Percentiles rank a stretch among this genome's conserved stretches.
These are phyloP conservation scores for Ceratobasidium sp. DNA, from an alignment of 1,284 basidiomycete genomes.

Conservation along the genomic window DNA sequence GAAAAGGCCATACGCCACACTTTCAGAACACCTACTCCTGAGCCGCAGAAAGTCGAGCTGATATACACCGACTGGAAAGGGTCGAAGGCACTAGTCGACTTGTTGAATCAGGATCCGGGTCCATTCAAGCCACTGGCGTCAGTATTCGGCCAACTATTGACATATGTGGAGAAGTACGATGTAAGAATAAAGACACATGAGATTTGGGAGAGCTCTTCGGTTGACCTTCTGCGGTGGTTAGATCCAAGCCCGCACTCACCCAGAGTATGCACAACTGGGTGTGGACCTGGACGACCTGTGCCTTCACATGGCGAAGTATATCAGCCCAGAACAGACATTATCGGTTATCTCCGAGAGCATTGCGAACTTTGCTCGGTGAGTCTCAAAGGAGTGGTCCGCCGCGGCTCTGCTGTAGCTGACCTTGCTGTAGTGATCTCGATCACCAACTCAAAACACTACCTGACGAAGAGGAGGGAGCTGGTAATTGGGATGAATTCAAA, in stretches of 20 bases:
- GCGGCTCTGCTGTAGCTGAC: too few relatives aligned
- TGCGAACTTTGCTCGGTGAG: background rate
- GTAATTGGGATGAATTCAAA: background rate
- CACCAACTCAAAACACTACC: background rate
- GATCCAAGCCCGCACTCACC: background rate
- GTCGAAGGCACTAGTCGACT: background rate
- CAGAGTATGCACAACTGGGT: background rate
- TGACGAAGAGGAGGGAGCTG: background rate
- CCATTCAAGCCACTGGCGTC: background rate
- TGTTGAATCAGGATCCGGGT: background rate
- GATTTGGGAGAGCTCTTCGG: too few relatives aligned
- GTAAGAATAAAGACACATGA: background rate
- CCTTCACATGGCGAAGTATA: too few relatives aligned
- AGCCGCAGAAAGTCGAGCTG: too few relatives aligned
- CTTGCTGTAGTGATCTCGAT: background rate
- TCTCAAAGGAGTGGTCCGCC: background rate
- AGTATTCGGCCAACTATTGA: background rate
- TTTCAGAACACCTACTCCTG: too few relatives aligned
- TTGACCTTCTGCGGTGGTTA: too few relatives aligned
- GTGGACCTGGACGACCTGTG: background rate
- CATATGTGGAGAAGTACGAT: background rate
- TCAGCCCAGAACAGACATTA: too few relatives aligned
- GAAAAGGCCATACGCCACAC: too few relatives aligned
- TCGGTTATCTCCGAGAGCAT: background rate
- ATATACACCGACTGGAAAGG: background rate